These are phyloP conservation scores for Melanomma pulvis-pyrius DNA, from an alignment of 495 filamentous ascomycete species.

Conservation along the genomic window DNA sequence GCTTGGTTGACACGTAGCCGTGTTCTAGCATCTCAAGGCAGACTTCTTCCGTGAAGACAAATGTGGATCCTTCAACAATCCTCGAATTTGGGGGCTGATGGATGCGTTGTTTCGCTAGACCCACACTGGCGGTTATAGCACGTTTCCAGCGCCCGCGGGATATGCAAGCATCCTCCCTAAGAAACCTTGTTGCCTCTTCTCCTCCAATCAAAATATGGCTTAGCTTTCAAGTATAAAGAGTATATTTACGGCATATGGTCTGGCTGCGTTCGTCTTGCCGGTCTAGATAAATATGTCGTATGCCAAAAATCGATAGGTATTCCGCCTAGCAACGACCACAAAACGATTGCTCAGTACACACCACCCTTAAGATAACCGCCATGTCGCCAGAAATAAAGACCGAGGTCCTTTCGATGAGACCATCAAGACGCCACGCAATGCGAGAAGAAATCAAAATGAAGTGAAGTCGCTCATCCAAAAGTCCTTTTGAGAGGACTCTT, in stretches of 20 bases:
- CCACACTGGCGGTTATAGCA: background rate
- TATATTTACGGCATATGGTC: background rate
- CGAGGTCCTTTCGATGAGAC: background rate
- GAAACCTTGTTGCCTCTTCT: no score
- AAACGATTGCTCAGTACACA: no score
- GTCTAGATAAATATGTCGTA: background rate
- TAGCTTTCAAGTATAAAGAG: background rate
- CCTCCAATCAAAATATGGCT: background rate
- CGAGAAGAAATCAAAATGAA: background rate
- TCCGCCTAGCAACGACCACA: background rate
- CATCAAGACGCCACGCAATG: conserved; percentile 6
- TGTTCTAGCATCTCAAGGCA: background rate
- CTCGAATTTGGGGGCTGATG: no score
- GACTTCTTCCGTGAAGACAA: no score
- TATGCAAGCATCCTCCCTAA: no score
- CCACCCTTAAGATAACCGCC: background rate
- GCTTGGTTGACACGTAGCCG: background rate
- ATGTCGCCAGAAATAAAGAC: background rate
- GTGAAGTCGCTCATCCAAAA: background rate
- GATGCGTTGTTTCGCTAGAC: no score
- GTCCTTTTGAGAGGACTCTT: conserved; percentile 27
- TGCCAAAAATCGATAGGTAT: background rate
- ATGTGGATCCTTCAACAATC: no score
- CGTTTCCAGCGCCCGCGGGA: background rate
- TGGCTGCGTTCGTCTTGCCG: background rate